Base-by-base conservation (phyloP, 2,329 filamentous ascomycete species). In the Pestalotiopsis sp. region DNA sequence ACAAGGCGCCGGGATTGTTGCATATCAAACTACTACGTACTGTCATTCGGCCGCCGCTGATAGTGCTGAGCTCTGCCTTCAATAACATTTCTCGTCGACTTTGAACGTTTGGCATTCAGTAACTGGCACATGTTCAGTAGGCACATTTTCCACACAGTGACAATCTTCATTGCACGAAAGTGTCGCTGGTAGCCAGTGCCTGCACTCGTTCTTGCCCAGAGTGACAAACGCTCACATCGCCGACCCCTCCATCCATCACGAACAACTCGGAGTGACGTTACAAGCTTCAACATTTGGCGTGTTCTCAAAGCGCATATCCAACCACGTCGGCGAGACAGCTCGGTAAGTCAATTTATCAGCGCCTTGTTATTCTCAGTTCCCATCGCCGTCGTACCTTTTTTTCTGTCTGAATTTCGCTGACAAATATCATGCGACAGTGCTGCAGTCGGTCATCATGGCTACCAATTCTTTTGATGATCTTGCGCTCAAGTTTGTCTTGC, bases 401-500 rank as follows among this genome's bases (percentile, higher is more conserved):
- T n/a, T 52, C 45, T 52, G 11, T 23, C 17, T 7, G 45, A 52
- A 9, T 52, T 52, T 52, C 17, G 45, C 45, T 52, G 45, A 52
- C 45, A 52, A 52, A 52, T 20, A 52, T n/a, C 14, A 20, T n/a
- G 45, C 2, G n/a, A 52, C n/a, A 52, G 45, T 20, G 20, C 45
- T 52, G 45, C 45, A n/a, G 45, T 52, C 17, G 31, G 68, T 71
- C 12, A 74, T 27, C 73, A 88, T 88, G 86, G 82, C 84, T 14
- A 73, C 59, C 45, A 66, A 66, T 27, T 17, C 17, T 13, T 79
- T 88, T 72, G 82, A 83, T 71, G 84, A 86, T 72, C 82, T 87
- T 71, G 86, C 86, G 41, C 78, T 87, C 66, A 82, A 86, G 71
- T 88, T 85, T 75, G 86, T 88, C 69, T 83, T 88, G 56, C 80